Base-by-base conservation (phyloP, 495 filamentous ascomycete species). In the Amphirosellinia nigrospora region DNA sequence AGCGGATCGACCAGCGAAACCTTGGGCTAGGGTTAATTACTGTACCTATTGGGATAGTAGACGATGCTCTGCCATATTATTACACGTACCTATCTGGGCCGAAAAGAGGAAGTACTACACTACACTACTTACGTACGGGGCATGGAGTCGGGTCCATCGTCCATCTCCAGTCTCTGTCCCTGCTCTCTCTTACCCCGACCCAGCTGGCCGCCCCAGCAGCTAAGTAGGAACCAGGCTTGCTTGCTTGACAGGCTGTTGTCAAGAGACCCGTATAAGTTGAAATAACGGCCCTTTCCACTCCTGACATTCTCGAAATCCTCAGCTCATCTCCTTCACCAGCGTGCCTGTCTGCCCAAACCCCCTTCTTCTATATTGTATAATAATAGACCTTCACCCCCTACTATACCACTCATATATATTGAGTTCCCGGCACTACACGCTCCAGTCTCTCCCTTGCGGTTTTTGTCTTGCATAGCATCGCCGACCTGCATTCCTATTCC, bases 211-310 rank as follows among this genome's bases (percentile, higher is more conserved):
- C 66, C 66, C 66, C 66, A 69, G 66, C 56, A 69, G 58, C 58
- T 26, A 56, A 7, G 13, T 16, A 68, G 56, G 66, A 69, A 69
- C 66, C 45, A 34, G 65, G 65, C 63, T 39, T 52, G 46, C 56
- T 32, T 53, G 43, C 30, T 62, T 23, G 55, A 61, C 56, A 62
- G 41, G 52, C 53, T 68, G 38, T 58, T 56, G 43, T 52, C 60
- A 23, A 45, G 36, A 39, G 45, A 30, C 43, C 68, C 68, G 68
- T 70, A 70, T 70, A 70, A 70, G 68, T 70, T 70, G 60, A 70
- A 70, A 70, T 64, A 56, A 70, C 60, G 26, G 66, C 55, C 68
- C 68, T 64, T 70, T 64, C 67, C 68, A 64, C 59, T 62, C 56
- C 66, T 53, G 36, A 63, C 36, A 5, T 64, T 69, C 36, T 64